Evolutionary conservation across 495 filamentous ascomycete genomes (phyloP), one percentile per base, ranked within the genome.

Genomic region (Mycothermus thermophilus): DNA sequence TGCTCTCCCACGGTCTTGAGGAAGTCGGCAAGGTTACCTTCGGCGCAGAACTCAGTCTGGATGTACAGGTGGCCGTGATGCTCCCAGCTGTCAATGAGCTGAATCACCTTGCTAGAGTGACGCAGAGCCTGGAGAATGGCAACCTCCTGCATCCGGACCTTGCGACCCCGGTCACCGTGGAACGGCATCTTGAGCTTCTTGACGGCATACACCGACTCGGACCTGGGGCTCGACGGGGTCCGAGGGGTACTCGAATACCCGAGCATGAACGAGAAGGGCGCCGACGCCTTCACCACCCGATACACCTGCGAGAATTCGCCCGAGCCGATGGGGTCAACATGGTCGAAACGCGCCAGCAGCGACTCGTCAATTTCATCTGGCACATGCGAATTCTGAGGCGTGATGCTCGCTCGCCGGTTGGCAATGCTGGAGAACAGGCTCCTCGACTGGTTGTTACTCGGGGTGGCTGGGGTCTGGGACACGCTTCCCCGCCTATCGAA

Each of bases 271-370:
- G 50, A 48, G 16, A 22, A 15, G 12, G 44, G 40, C 11, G 57
- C 41, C 31, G 54, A 43, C 17, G 42, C 26, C 9, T 54, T 53
- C 10, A 71, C 67, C 13, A 93, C 90, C 16, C 79, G 76, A 55
- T 83, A 97, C 8, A 97, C 90, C 40, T 79, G 67, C 0, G 90
- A 95, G 54, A 95, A 96, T 47, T 93, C 87, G 24, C 90, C 90
- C 29, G 73, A 80, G 21, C 88, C 87, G 38, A 86, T 67, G 11
- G 78, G 56, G 35, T 85, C 78, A 8, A 84, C 75, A 28, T 73
- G 76, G 14, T 75, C 72, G 50, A 97, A 97, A 24, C 79, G 71
- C 2, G 70, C 62, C 6, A 69, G 73, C 29, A 94, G 54, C 21
- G 62, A 64, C 5, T 71, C 65, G 40, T 94, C 85, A 20, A 83